Evolutionary conservation across 805 yeast species (phyloP).

Genomic region (Nakazawaea ishiwadae): DNA sequence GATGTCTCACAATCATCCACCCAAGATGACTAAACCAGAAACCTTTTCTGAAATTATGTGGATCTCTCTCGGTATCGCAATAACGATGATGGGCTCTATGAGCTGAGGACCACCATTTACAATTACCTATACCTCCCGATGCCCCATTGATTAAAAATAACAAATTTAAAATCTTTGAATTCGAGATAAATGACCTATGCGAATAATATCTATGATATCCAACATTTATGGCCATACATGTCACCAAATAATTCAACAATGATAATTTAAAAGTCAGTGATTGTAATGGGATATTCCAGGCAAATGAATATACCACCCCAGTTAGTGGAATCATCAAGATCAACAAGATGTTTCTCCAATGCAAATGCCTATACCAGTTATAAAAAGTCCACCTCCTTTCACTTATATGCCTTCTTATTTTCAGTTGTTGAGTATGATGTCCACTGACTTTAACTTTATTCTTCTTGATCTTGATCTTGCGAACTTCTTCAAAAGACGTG

Average conservation of each 20-base stretch:
- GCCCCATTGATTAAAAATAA: constrained; percentile 58
- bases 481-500: no score
- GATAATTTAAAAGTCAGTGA: constrained; percentile 50
- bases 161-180: constrained; percentile 38
- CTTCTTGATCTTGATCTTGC: constrained; percentile 14
- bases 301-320: constrained; percentile 38
- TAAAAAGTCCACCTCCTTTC: constrained; percentile 72
- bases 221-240: constrained; percentile 73
- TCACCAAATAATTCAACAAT: constrained; percentile 47
- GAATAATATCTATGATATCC: constrained; percentile 81
- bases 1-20: constrained; percentile 73
- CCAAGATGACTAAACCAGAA: constrained; percentile 82
- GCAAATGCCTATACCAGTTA: constrained; percentile 70
- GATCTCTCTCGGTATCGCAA: constrained; percentile 86
- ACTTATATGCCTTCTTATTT: constrained; percentile 44
- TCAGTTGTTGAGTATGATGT: constrained; percentile 14
- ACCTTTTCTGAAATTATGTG: constrained; percentile 80
- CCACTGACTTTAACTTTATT: constrained; percentile 19
- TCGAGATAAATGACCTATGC: constrained; percentile 47
- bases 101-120: constrained; percentile 73
- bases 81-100: constrained; percentile 90
- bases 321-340: constrained; percentile 51
- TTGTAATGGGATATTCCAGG: constrained; percentile 33
- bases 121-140: constrained; percentile 73
- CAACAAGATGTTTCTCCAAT: constrained; percentile 65